These are phyloP conservation scores for Brassica incana DNA, from an alignment of 345 rosid species.

Conservation along the genomic window DNA sequence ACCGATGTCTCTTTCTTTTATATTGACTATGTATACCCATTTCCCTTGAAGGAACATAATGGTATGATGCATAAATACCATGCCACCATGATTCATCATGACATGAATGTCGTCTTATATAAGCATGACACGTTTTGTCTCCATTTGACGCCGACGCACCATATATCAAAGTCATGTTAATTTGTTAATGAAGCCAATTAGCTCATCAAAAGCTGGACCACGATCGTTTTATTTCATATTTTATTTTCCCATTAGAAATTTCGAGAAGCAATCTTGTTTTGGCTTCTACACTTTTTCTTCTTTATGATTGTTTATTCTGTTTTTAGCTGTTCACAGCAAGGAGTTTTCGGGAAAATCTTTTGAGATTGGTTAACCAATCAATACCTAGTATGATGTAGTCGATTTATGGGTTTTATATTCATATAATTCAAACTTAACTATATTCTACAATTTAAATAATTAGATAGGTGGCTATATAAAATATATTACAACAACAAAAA, in stretches of 20 bases:
- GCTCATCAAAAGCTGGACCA: conserved; percentile 44
- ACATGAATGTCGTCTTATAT: background rate
- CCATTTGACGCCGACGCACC: conserved; percentile 30
- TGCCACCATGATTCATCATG: background rate
- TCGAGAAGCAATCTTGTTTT: conserved; percentile 37
- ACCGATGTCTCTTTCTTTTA: background rate
- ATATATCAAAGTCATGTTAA: conserved; percentile 27
- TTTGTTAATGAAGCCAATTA: conserved; percentile 40
- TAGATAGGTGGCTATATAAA: background rate
- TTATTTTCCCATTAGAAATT: conserved; percentile 18
- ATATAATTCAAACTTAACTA: background rate
- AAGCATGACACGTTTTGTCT: conserved; percentile 32
- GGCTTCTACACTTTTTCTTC: conserved; percentile 18
- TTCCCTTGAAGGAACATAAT: background rate
- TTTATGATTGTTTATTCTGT: background rate
- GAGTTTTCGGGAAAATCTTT: background rate
- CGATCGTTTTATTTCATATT: conserved; percentile 15
- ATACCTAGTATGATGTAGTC: background rate
- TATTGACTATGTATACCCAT: background rate
- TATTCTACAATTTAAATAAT: background rate
- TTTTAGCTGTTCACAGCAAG: conserved; percentile 34
- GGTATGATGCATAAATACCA: background rate
- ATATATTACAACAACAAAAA: background rate
- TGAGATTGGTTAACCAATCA: background rate
- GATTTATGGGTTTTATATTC: background rate